These are phyloP conservation scores for Cruciata laevipes DNA, from an alignment of 257 asterid species.

Conservation along the genomic window DNA sequence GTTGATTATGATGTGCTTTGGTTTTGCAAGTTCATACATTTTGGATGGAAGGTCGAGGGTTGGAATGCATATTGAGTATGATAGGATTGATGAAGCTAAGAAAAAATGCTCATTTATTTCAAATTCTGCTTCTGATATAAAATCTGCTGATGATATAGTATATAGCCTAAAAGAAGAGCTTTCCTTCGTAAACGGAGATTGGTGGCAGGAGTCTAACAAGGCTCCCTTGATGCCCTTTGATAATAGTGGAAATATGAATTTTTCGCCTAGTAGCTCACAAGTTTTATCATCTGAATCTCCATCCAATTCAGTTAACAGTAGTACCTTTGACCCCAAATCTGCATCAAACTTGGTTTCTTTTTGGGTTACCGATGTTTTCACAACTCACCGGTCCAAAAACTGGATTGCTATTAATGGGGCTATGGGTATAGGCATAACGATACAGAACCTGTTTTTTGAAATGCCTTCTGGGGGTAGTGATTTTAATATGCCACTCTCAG, in stretches of 20 bases:
- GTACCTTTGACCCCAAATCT: slow-evolving; percentile 20
- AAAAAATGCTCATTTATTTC: slow-evolving; percentile 53
- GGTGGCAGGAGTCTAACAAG: slow-evolving; percentile 61
- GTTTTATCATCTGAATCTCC: too few species aligned
- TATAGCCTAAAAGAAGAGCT: slow-evolving; percentile 50
- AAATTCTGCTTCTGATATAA: slow-evolving; percentile 52
- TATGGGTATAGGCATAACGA: slow-evolving; percentile 47
- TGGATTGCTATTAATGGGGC: slow-evolving; percentile 49
- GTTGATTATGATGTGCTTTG: slow-evolving; percentile 25
- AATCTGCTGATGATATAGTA: slow-evolving; percentile 51
- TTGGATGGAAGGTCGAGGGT: slow-evolving; percentile 27
- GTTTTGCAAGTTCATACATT: slow-evolving; percentile 27
- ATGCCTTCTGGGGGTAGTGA: slow-evolving; percentile 42
- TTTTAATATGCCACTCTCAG: slow-evolving; percentile 67
- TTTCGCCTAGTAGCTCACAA: slow-evolving; percentile 23
- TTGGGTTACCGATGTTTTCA: slow-evolving; percentile 70
- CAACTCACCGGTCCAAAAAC: slow-evolving; percentile 37
- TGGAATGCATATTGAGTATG: slow-evolving; percentile 38
- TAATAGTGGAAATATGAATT: slow-evolving; percentile 2
- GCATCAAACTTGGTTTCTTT: slow-evolving; percentile 55
- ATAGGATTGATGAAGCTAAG: slow-evolving; percentile 57
- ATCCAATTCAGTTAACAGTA: too few species aligned
- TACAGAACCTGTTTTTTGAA: slow-evolving; percentile 46
- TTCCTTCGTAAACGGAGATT: slow-evolving; percentile 76
- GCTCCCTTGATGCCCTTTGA: slow-evolving; percentile 75